These are phyloP conservation scores for Gremmenia infestans DNA, from an alignment of 2,329 filamentous ascomycete genomes.

Conservation along the genomic window DNA sequence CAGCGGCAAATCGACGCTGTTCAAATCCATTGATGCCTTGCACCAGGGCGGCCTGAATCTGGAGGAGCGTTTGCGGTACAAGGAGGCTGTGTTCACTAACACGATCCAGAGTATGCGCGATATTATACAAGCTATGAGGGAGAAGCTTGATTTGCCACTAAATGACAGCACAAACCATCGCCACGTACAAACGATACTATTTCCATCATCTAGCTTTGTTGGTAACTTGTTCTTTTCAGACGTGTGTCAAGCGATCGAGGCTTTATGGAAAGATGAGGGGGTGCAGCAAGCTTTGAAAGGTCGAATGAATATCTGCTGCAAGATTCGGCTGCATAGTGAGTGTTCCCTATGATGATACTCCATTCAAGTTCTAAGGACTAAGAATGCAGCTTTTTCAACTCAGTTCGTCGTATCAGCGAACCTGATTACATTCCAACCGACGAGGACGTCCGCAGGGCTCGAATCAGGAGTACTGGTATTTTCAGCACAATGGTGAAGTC, in stretches of 20 bases:
- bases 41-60: not conserved
- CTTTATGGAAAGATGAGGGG: conserved; percentile 86
- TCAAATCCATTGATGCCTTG: not conserved
- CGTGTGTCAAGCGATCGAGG: conserved; percentile 88
- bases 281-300: conserved; percentile 90
- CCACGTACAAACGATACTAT: not conserved
- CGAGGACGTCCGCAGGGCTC: conserved; percentile 89
- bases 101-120: conserved; percentile 66
- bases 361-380: too few relatives aligned
- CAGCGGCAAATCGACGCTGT: conserved; percentile 5
- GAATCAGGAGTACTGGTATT: conserved; percentile 97
- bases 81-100: conserved; percentile 68
- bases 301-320: conserved; percentile 95
- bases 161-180: not conserved
- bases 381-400: conserved; percentile 78
- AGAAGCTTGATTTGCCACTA: conserved; percentile 63
- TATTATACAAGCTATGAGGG: conserved; percentile 65
- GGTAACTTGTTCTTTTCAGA: conserved; percentile 75
- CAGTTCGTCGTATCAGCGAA: conserved; percentile 82
- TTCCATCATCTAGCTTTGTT: not conserved
- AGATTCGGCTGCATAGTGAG: conserved; percentile 75
- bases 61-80: conserved; percentile 60
- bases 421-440: conserved; percentile 94
- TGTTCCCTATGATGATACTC: conserved; percentile 39
- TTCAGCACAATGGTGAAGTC: conserved; percentile 96